Evolutionary conservation across 768 basidiomycete genomes (phyloP).

Genomic region (Pseudohyphozyma bogoriensis): DNA sequence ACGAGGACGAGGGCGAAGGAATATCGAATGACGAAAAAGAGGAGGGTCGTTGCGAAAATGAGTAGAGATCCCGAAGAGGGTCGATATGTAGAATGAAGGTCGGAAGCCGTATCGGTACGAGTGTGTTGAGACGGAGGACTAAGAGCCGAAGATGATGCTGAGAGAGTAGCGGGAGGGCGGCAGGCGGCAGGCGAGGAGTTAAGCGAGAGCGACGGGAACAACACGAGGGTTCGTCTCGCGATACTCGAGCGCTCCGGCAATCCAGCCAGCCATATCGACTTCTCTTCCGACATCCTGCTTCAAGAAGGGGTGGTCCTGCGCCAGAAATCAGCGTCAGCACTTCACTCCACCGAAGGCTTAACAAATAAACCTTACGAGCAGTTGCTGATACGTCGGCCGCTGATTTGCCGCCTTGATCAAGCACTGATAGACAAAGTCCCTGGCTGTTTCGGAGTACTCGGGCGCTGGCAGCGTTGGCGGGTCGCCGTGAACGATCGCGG

Average conservation of each 20-base stretch:
- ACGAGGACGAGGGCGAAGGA: too few species aligned
- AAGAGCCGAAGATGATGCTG: too few species aligned
- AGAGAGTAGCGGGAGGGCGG: too few species aligned
- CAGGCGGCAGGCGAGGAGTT: background rate
- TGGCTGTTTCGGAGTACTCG: conserved; percentile 55
- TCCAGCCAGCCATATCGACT: conserved; percentile 82
- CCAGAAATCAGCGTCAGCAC: background rate
- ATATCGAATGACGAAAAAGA: too few species aligned
- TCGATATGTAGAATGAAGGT: too few species aligned
- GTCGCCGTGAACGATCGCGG: conserved; percentile 93
- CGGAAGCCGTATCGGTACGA: too few species aligned
- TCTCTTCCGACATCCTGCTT: conserved; percentile 49
- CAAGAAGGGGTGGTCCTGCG: conserved; percentile 69
- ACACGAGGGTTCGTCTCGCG: conserved; percentile 16
- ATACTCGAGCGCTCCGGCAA: conserved; percentile 40
- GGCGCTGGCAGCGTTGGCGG: conserved; percentile 78
- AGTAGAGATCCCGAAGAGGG: too few species aligned
- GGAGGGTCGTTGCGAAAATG: too few species aligned
- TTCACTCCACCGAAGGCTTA: background rate
- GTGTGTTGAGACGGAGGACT: too few species aligned
- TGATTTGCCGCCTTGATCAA: conserved; percentile 67
- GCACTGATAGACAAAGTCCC: conserved; percentile 73
- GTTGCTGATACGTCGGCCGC: conserved; percentile 70
- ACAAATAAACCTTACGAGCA: conserved; percentile 49
- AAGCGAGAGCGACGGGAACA: background rate